phyloP scores from a whole-genome alignment of 2,329 filamentous ascomycete genomes.

The Cytospora paraplurivora region DNA sequence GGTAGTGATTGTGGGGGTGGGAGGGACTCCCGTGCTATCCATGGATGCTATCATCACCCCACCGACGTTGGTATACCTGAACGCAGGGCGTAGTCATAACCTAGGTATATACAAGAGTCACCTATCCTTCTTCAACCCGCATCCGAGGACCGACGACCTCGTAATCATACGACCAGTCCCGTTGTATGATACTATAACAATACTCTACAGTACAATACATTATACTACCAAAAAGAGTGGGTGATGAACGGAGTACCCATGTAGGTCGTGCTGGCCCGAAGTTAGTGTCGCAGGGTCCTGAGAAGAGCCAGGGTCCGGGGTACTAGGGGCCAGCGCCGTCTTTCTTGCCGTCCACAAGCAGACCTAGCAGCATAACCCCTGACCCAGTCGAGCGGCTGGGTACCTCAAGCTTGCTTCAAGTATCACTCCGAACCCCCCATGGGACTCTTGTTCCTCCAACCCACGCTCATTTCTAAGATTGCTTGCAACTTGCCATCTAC shows the following conservation, averaged over 20 bases:
- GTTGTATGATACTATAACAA: neutral
- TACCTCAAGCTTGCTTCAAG: constrained; percentile 23
- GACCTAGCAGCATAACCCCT: constrained; percentile 9
- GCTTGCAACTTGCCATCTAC: constrained; percentile 22
- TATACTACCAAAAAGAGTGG: neutral
- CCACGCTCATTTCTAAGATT: constrained; percentile 44
- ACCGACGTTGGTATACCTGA: neutral
- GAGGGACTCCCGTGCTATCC: neutral
- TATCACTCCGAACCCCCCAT: constrained; percentile 20
- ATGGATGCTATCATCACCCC: neutral
- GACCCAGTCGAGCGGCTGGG: constrained; percentile 16
- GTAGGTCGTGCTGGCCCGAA: neutral
- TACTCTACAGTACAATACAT: neutral
- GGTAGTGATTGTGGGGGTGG: neutral
- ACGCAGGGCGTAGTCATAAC: neutral
- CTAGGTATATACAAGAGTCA: neutral
- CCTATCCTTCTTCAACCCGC: neutral
- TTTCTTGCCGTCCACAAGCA: neutral
- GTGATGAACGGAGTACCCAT: neutral
- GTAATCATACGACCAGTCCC: neutral
- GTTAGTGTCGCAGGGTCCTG: neutral
- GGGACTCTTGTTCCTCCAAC: constrained; percentile 22
- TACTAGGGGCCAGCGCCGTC: neutral
- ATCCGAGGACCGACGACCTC: neutral
- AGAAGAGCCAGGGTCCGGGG: constrained; percentile 1